Base-by-base conservation (phyloP, 768 basidiomycete species). In the Collybia sordida region DNA sequence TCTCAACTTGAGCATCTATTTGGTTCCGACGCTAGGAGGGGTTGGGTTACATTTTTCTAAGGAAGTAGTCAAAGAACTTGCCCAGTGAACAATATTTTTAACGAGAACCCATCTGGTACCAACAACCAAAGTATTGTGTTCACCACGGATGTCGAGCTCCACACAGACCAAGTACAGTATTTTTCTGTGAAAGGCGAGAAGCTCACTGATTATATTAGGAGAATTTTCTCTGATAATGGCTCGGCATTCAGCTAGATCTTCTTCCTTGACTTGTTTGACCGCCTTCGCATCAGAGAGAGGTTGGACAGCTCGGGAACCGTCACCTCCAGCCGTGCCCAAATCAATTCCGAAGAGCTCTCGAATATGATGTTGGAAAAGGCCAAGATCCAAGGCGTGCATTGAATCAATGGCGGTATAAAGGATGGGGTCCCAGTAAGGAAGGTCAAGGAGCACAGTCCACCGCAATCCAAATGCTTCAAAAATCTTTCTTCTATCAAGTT, bases 381-480 rank as follows among this genome's bases (percentile, higher is more conserved):
- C 60, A 15, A 73, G 58, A 44, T 65, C 62, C 2, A 73, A 51
- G n/a, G 63, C 61, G 34, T 75, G 73, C 71, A 75, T 75, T 1
- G 62, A 48, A 36, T 76, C 71, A n/a, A 72, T 55, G 0, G 68
- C 59, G 0, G 60, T 38, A 28, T 60, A 66, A 1, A 18, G 38
- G 4, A 60, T 61, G 6, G 63, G 63, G 34, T 72, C 55, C 62
- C 66, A 73, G 54, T 74, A 73, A 0, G 68, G 65, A 5, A 75
- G 59, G 4, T 47, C 25, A n/a, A 65, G 54, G 1, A 70, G 48
- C 14, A 59, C 50, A 0, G 62, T 60, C 56, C 60, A 74, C 0
- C 64, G 44, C 1, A 71, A 41, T 0, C 69, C 66, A 25, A 50
- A 54, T 22, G 40, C 35, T 7, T 63, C 53, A 42, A 56, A 57